Conservation (phyloP, 257 asterid species). For the Solanum corneliomulleri region DNA sequence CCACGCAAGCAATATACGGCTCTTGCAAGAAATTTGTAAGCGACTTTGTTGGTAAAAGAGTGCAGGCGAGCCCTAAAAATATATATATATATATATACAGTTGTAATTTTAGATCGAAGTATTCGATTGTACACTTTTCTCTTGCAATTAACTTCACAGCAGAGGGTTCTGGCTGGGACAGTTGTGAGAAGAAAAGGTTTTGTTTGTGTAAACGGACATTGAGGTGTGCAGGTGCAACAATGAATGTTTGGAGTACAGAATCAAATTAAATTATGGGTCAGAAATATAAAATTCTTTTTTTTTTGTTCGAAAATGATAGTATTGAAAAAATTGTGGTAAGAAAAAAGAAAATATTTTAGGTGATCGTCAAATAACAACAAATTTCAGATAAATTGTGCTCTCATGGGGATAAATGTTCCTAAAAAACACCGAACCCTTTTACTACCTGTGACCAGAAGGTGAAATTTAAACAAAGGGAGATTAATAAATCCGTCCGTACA, state of each 20-base stretch:
- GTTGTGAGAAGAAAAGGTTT: background rate
- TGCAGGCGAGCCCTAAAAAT: background rate
- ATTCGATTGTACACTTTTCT: background rate
- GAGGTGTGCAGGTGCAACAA: background rate
- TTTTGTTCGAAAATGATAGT: background rate
- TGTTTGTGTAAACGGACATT: background rate
- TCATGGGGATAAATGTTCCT: background rate
- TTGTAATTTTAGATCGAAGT: background rate
- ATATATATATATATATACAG: no score
- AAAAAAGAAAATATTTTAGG: background rate
- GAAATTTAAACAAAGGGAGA: background rate
- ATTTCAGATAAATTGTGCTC: background rate
- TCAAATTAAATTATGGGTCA: background rate
- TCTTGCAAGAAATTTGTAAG: background rate
- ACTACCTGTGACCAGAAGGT: background rate
- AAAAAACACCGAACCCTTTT: background rate
- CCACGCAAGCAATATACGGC: background rate
- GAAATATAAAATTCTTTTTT: background rate
- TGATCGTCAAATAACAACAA: background rate
- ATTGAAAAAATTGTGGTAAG: background rate
- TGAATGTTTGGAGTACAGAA: background rate
- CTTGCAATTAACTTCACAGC: background rate
- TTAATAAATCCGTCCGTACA: background rate
- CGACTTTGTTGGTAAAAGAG: background rate
- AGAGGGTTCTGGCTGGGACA: background rate